Evolutionary conservation across 176 grass and related monocot species (phyloP), one percentile per base, ranked within the genome.

Genomic region (Cenchrus americanus): DNA sequence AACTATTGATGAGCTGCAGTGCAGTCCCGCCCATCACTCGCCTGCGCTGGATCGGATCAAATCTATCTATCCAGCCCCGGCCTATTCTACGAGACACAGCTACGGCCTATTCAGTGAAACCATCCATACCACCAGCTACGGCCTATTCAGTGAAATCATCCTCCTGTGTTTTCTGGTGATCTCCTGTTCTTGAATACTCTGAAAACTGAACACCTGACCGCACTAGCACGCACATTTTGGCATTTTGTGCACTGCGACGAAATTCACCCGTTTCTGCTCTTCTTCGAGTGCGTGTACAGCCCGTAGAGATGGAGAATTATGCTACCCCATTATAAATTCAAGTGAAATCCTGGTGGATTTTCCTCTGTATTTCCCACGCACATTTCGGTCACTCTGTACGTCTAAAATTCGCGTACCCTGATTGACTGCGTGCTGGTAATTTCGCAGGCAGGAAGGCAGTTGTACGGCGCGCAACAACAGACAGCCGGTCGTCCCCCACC

Each of bases 401-500:
- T 44, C 43, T 44, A 57, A 24, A 62, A 27, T 62, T 62, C 14
- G 61, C 6, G 23, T 6, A 6, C 4, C 14, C 61, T 11, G n/a
- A 61, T 22, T 72, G 46, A 72, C 69, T 0, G 24, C 26, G 14
- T 52, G 70, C 47, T 30, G 71, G 50, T 54, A 48, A 78, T 48
- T 78, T 48, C 42, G 37, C 17, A 1, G 49, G 65, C 50, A 44
- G 51, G 83, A 53, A 65, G 55, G 53, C 76, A 69, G 21, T 27
- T 77, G 83, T 48, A 77, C 73, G 62, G 10, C 52, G 55, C 15
- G 66, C 79, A 83, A 68, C 79, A 44, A 58, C 84, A 79, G 67
- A 82, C 82, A 89, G 76, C 70, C 23, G 49, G 79, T 83, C 53
- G 84, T 82, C 84, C 88, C 83, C 88, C 44, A 73, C 66, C 53